Evolutionary conservation across 2,329 filamentous ascomycete genomes (phyloP).

Genomic region (Colletotrichum falcatum): DNA sequence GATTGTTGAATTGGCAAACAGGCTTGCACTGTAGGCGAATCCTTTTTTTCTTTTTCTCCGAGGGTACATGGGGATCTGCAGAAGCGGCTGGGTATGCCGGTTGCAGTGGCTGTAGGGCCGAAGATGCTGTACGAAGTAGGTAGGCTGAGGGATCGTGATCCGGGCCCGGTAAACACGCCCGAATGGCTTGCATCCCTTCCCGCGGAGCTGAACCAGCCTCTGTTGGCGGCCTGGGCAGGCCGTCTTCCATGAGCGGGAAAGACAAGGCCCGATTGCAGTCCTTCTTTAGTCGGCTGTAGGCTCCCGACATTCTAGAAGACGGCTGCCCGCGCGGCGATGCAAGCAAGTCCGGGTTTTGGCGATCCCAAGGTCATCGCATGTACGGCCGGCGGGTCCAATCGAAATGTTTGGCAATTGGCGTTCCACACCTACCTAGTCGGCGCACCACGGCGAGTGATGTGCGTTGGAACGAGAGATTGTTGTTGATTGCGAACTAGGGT

Average conservation of each 20-base stretch:
- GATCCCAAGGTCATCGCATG: conserved; percentile 28
- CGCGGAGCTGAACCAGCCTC: conserved; percentile 4
- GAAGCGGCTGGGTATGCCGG: conserved; percentile 27
- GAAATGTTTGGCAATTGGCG: conserved; percentile 25
- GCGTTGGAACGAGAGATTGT: not conserved
- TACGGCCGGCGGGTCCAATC: conserved; percentile 23
- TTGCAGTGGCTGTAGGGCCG: conserved; percentile 13
- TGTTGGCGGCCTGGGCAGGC: not conserved
- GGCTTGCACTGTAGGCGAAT: conserved; percentile 8
- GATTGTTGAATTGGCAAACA: conserved; percentile 34
- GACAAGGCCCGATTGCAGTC: conserved; percentile 12
- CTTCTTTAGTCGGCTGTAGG: conserved; percentile 31
- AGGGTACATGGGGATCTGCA: conserved; percentile 32
- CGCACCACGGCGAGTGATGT: conserved; percentile 7
- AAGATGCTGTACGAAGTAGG: conserved; percentile 1
- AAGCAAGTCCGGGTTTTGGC: not conserved
- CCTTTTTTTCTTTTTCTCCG: conserved; percentile 26
- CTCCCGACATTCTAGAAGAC: conserved; percentile 25
- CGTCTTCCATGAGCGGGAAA: not conserved
- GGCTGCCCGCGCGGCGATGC: conserved; percentile 21
- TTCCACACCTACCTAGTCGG: conserved; percentile 15
- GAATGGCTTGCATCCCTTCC: conserved; percentile 5
- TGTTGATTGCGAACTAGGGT: not conserved
- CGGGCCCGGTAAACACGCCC: conserved; percentile 11
- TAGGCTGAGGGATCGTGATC: conserved; percentile 13